Percentiles rank a stretch among this genome's conserved stretches.
Evolutionary conservation across 352 stramenopile species (phyloP).

Genomic region (Phytophthora uliginosa): DNA sequence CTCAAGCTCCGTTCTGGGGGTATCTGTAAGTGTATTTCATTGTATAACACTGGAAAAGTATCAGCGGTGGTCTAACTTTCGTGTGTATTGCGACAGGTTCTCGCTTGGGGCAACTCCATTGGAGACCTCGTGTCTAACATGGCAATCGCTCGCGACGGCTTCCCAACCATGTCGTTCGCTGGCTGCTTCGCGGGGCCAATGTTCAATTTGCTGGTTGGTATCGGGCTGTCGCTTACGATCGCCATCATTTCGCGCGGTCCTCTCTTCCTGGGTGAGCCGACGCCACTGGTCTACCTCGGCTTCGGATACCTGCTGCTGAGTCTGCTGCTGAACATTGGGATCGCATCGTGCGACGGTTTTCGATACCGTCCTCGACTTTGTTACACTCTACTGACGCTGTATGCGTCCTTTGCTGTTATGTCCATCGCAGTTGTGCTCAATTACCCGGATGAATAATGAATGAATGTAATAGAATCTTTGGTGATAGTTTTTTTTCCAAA

Average conservation of each 20-base stretch:
- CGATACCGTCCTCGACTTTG: constrained; percentile 68
- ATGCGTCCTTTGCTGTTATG: constrained; percentile 72
- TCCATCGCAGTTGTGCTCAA: constrained; percentile 64
- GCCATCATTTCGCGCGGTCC: constrained; percentile 64
- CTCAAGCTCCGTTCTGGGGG: constrained; percentile 77
- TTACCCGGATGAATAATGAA: constrained; percentile 38
- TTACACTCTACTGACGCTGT: constrained; percentile 68
- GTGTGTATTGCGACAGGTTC: constrained; percentile 48
- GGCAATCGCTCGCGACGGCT: constrained; percentile 81
- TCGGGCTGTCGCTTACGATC: constrained; percentile 76
- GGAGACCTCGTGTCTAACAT: constrained; percentile 85
- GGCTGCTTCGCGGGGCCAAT: constrained; percentile 87
- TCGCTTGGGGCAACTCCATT: constrained; percentile 87
- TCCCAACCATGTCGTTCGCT: constrained; percentile 86
- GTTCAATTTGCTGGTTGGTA: constrained; percentile 83
- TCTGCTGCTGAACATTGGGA: constrained; percentile 71
- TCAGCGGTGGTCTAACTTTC: constrained; percentile 16
- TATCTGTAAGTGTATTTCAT: constrained; percentile 61
- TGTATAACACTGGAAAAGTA: background rate
- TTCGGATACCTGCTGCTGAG: constrained; percentile 77
- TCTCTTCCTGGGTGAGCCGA: constrained; percentile 62
- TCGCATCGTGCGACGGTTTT: constrained; percentile 68
- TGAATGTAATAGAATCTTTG: background rate
- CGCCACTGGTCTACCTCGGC: constrained; percentile 71
- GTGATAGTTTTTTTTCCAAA: background rate